A percentile compares a stretch with the other conserved stretches of the same genome.
Evolutionary conservation across 2,329 filamentous ascomycete genomes (phyloP).

Genomic region (Xenoacremonium recifei): DNA sequence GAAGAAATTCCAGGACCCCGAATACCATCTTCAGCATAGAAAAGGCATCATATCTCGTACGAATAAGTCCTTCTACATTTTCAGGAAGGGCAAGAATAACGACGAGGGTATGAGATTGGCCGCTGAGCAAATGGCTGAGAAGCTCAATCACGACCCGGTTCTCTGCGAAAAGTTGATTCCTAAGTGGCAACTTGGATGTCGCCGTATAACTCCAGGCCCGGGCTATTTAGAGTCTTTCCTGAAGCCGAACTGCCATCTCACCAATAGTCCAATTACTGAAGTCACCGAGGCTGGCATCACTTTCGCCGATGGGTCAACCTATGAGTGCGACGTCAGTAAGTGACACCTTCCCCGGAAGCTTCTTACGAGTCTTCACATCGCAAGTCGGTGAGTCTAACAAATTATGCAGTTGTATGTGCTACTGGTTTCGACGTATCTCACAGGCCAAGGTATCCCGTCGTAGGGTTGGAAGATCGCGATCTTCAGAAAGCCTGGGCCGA

Average conservation of each 20-base stretch:
- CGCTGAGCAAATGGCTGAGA: constrained; percentile 20
- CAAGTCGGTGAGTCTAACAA: too few species aligned
- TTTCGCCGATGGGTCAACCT: constrained; percentile 18
- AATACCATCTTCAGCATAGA: constrained; percentile 49
- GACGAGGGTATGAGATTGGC: constrained; percentile 19
- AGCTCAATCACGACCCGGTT: constrained; percentile 18
- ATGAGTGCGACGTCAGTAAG: constrained; percentile 22
- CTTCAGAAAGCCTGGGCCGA: constrained; percentile 51
- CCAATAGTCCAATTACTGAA: constrained; percentile 17
- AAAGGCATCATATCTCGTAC: constrained; percentile 31
- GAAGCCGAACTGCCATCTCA: constrained; percentile 16
- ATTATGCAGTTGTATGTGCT: constrained; percentile 47
- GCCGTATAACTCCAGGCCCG: constrained; percentile 19
- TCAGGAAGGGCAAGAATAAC: constrained; percentile 21
- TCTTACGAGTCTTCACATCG: too few species aligned
- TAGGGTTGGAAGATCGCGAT: constrained; percentile 44
- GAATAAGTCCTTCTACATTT: constrained; percentile 36
- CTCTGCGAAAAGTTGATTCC: constrained; percentile 19
- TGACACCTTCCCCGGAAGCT: constrained; percentile 1
- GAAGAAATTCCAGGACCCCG: constrained; percentile 49
- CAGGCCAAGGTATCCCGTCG: constrained; percentile 48
- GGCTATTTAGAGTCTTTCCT: constrained; percentile 21
- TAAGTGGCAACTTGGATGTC: constrained; percentile 20
- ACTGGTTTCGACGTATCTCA: constrained; percentile 56
- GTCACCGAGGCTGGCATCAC: constrained; percentile 15